These are phyloP conservation scores for Mycena olivaceomarginata DNA, from an alignment of 768 basidiomycete species.

Conservation along the genomic window DNA sequence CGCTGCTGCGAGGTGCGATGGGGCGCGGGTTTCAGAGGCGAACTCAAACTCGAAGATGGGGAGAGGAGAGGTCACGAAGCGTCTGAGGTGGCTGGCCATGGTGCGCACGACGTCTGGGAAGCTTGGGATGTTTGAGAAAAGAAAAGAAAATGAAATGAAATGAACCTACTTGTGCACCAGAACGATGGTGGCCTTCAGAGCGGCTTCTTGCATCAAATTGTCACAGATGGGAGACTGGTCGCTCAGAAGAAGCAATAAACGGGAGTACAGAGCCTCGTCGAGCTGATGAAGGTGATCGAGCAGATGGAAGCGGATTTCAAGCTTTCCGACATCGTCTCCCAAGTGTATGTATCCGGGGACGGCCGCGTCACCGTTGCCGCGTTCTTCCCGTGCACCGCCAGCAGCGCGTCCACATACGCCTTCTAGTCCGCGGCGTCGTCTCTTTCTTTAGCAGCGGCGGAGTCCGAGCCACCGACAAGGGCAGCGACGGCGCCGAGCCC, in stretches of 20 bases:
- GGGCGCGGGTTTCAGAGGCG: conserved; percentile 80
- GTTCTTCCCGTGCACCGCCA: too few relatives aligned
- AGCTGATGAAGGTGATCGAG: conserved; percentile 83
- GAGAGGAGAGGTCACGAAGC: conserved; percentile 91
- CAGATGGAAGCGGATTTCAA: conserved; percentile 93
- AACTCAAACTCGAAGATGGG: conserved; percentile 94
- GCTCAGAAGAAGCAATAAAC: conserved; percentile 85
- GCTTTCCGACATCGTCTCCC: conserved; percentile 95
- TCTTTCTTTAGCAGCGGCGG: neutral
- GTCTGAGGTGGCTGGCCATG: conserved; percentile 87
- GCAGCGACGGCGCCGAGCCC: conserved; percentile 48
- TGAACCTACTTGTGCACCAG: conserved; percentile 85
- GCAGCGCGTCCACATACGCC: too few relatives aligned
- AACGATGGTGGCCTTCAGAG: conserved; percentile 89
- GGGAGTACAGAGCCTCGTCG: conserved; percentile 80
- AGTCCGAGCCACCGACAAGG: conserved; percentile 55
- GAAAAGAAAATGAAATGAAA: neutral
- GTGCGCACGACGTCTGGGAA: conserved; percentile 87
- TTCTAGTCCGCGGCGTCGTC: conserved; percentile 45
- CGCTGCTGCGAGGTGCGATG: conserved; percentile 88
- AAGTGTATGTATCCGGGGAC: conserved; percentile 88
- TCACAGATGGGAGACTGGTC: conserved; percentile 90
- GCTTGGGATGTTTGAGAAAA: conserved; percentile 59
- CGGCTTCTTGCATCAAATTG: conserved; percentile 91
- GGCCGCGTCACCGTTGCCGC: conserved; percentile 54